phyloP scores from a whole-genome alignment of 129 eudicot species.

The Sambucus nigra region DNA sequence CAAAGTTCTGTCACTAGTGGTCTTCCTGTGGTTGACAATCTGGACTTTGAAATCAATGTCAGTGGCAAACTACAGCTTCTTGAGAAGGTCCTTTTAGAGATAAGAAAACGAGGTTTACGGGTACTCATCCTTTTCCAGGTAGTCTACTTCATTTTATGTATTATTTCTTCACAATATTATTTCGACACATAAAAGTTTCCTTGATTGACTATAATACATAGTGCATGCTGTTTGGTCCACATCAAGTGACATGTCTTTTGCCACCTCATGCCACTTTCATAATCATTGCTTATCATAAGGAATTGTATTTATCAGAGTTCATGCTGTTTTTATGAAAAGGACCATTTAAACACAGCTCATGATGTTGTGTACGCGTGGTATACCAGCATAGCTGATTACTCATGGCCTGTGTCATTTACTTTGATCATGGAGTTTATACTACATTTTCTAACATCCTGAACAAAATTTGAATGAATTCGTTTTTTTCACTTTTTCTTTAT shows the following conservation, averaged over 20 bases:
- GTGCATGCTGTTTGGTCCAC: neutral
- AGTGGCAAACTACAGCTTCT: slow-evolving; percentile 68
- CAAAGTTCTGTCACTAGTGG: slow-evolving; percentile 21
- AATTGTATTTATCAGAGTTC: no score
- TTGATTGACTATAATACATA: neutral
- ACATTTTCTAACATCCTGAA: neutral
- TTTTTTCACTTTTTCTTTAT: no score
- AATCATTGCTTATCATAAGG: no score
- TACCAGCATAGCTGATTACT: no score
- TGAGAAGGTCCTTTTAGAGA: slow-evolving; percentile 43
- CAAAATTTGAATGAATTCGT: no score
- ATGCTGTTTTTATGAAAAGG: no score
- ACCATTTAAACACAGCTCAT: neutral
- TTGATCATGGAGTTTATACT: neutral
- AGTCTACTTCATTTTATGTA: slow-evolving; percentile 1
- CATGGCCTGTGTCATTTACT: no score
- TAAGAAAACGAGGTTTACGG: slow-evolving; percentile 30
- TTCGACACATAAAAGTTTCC: neutral
- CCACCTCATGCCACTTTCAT: neutral
- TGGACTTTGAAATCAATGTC: slow-evolving; percentile 44
- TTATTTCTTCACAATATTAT: no score
- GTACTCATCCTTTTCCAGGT: slow-evolving; percentile 70
- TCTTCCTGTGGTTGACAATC: slow-evolving; percentile 19
- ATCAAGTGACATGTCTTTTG: neutral
- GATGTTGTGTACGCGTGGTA: no score